Evolutionary conservation across 176 grass and related monocot species (phyloP), one percentile per base, ranked within the genome.

Genomic region (Melocanna baccifera): DNA sequence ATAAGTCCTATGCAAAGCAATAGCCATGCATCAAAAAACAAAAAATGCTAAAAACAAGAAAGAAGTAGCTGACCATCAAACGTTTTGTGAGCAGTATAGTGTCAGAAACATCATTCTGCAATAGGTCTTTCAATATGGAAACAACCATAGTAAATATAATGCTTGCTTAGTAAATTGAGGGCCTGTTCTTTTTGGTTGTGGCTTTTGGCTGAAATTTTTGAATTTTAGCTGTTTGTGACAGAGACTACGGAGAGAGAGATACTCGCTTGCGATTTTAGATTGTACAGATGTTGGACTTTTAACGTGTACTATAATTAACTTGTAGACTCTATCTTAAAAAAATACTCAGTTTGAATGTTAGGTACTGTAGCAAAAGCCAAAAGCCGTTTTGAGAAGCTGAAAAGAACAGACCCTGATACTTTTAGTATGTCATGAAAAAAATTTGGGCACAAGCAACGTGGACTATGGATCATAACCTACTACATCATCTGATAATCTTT

Each of bases 81-180:
- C 9, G 67, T 43, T 36, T 57, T 34, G 18, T 10, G 68, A 30
- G 14, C 62, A 80, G 45, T 41, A 76, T 45, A 87, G 63, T 15
- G 25, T 82, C 20, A 75, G 19, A 78, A 69, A 64, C 43, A 61
- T 73, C 39, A 42, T 66, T 85, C n/a, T 9, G 19, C 34, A 72
- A 86, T 37, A 86, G 51, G 77, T 45, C 69, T 56, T 62, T 84
- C 46, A 34, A 67, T 82, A 67, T 69, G 58, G n/a, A 81, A 77
- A 79, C 20, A 76, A 69, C 16, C 20, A 70, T 53, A 43, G 57
- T 55, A 47, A 62, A 66, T 25, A 81, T 37, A 50, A 57, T 50
- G 51, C 79, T 48, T 76, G 18, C 34, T 75, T 74, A n/a, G 34
- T 73, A 30, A 63, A 16, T 71, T 69, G n/a, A n/a, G n/a, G n/a